Percentiles rank a stretch among this genome's conserved stretches.
Conservation (phyloP, 2,329 filamentous ascomycete genomes). For the Aquanectria penicillioides region DNA sequence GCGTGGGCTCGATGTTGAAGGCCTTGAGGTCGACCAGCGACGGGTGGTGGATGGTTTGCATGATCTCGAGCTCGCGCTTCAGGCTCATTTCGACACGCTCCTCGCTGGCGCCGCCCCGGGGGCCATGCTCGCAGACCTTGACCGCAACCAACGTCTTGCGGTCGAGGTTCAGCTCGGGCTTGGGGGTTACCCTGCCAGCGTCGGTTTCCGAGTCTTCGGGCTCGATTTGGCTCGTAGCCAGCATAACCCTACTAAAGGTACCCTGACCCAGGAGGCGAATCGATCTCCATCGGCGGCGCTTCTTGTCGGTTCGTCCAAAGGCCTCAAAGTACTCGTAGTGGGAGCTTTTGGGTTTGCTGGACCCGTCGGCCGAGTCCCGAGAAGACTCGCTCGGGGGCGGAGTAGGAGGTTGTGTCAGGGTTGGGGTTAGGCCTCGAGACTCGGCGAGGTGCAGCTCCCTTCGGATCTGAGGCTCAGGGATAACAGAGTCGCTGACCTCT, state of each 20-base stretch:
- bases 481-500: conserved; percentile 30
- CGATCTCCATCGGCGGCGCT: conserved; percentile 80
- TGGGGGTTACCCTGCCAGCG: conserved; percentile 43
- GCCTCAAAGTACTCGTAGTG: conserved; percentile 75
- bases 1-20: conserved; percentile 84
- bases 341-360: conserved; percentile 53
- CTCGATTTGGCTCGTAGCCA: conserved; percentile 82
- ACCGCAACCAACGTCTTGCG: conserved; percentile 90
- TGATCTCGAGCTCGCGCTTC: conserved; percentile 93
- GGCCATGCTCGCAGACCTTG: conserved; percentile 95
- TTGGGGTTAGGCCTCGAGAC: conserved; percentile 75
- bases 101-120: conserved; percentile 91
- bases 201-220: conserved; percentile 56
- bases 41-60: conserved; percentile 87
- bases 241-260: conserved; percentile 93
- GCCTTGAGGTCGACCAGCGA: conserved; percentile 92
- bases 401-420: conserved; percentile 74
- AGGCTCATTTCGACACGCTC: conserved; percentile 92
- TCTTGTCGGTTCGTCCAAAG: conserved; percentile 71
- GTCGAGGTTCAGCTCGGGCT: conserved; percentile 51
- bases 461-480: conserved; percentile 63
- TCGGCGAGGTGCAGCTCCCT: conserved; percentile 85
- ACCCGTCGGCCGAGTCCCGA: conserved; percentile 52
- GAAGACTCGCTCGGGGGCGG: conserved; percentile 84
- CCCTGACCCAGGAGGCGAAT: conserved; percentile 87